Conservation (phyloP, 495 filamentous ascomycete genomes). For the Lophiotrema nucula region DNA sequence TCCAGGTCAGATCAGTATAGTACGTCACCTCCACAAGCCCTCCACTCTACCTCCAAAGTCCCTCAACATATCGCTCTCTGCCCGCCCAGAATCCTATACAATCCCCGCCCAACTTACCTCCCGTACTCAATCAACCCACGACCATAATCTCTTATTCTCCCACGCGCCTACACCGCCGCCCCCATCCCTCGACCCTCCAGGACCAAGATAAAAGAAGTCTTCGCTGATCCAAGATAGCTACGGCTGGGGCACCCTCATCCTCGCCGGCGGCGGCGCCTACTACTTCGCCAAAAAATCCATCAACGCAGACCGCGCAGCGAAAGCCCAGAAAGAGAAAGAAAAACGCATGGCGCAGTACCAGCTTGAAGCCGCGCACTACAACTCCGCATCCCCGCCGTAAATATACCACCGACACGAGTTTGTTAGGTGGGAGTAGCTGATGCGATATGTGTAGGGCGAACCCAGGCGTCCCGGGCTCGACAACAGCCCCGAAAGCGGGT, state of each 20-base stretch:
- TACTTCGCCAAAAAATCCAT: slow-evolving; percentile 94
- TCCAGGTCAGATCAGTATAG: slow-evolving; percentile 33
- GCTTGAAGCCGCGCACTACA: slow-evolving; percentile 20
- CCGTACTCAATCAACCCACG: too few species aligned
- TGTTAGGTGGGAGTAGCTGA: too few species aligned
- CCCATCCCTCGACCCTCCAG: not conserved
- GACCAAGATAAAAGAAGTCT: not conserved
- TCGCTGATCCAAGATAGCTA: slow-evolving; percentile 30
- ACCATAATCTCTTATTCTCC: too few species aligned
- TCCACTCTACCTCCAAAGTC: not conserved
- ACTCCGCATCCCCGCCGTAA: not conserved
- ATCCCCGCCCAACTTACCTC: not conserved
- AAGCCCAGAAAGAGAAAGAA: slow-evolving; percentile 60
- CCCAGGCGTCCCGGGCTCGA: too few species aligned
- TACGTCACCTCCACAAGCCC: slow-evolving; percentile 25
- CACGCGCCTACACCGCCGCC: not conserved
- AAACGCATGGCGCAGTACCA: slow-evolving; percentile 22
- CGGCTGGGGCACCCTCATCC: slow-evolving; percentile 82
- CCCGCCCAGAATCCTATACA: not conserved
- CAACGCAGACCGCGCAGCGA: slow-evolving; percentile 76
- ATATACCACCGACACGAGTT: not conserved
- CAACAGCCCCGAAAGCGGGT: not conserved
- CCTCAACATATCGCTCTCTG: too few species aligned
- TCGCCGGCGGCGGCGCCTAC: slow-evolving; percentile 89
- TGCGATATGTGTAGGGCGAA: too few species aligned